These are phyloP conservation scores for Lepidium africanum DNA, from an alignment of 345 rosid genomes.

Conservation along the genomic window DNA sequence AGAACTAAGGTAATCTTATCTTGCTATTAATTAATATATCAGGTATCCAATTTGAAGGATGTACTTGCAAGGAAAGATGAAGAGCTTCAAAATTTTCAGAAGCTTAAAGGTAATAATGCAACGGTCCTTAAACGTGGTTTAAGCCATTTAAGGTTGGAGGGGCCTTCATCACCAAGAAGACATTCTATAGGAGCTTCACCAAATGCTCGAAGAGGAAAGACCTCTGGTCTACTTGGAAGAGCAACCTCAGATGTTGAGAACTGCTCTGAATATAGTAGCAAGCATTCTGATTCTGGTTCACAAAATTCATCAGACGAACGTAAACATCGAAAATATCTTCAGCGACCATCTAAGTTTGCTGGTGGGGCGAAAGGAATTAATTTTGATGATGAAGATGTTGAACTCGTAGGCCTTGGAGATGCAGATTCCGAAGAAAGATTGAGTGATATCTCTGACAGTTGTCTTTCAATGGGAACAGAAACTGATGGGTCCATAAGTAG, in stretches of 20 bases:
- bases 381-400: slow-evolving; percentile 57
- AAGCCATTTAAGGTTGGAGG: slow-evolving; percentile 40
- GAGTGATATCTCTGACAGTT: slow-evolving; percentile 90
- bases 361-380: slow-evolving; percentile 29
- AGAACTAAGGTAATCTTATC: not conserved
- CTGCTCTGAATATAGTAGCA: slow-evolving; percentile 55
- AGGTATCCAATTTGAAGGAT: slow-evolving; percentile 79
- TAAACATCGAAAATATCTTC: slow-evolving; percentile 27
- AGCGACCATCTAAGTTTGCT: slow-evolving; percentile 34
- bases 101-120: slow-evolving; percentile 37
- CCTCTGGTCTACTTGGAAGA: slow-evolving; percentile 35
- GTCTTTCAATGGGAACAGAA: slow-evolving; percentile 89
- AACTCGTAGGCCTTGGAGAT: slow-evolving; percentile 65
- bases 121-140: slow-evolving; percentile 39
- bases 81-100: slow-evolving; percentile 63
- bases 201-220: slow-evolving; percentile 32
- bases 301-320: slow-evolving; percentile 47
- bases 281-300: slow-evolving; percentile 66
- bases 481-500: slow-evolving; percentile 73
- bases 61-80: slow-evolving; percentile 64
- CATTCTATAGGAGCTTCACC: slow-evolving; percentile 47
- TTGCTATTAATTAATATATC: slow-evolving; percentile 14
- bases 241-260: slow-evolving; percentile 56
- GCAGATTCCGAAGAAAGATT: slow-evolving; percentile 77
- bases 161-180: slow-evolving; percentile 64